phyloP scores from a whole-genome alignment of 2,329 filamentous ascomycete genomes.

The Calycina marina region DNA sequence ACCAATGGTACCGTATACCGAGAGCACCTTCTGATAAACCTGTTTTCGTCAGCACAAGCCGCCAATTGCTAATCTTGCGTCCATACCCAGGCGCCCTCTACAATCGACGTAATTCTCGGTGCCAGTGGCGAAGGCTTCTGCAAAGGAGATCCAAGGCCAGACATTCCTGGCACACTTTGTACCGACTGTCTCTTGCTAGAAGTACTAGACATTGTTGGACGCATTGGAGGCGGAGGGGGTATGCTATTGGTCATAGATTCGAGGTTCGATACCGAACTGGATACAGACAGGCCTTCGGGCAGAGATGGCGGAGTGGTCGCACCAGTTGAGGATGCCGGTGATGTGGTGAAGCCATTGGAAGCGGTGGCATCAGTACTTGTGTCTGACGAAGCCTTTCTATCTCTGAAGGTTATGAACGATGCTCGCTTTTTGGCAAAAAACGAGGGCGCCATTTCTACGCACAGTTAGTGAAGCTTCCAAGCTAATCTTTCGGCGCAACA shows the following conservation, averaged over 20 bases:
- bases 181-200: background rate
- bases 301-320: background rate
- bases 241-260: constrained; percentile 38
- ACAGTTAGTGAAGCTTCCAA: too few species aligned
- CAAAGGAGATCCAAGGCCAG: constrained; percentile 39
- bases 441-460: background rate
- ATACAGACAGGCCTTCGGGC: constrained; percentile 7
- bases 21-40: constrained; percentile 83
- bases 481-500: too few species aligned
- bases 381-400: background rate
- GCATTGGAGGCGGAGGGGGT: constrained; percentile 27
- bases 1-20: constrained; percentile 69
- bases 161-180: constrained; percentile 49
- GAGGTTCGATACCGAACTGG: constrained; percentile 47
- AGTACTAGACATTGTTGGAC: background rate
- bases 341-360: constrained; percentile 43
- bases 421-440: background rate
- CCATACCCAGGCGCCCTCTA: constrained; percentile 69
- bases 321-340: constrained; percentile 5
- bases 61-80: background rate
- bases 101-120: constrained; percentile 63
- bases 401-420: background rate
- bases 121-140: constrained; percentile 61
- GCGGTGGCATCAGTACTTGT: background rate
- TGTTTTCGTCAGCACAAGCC: constrained; percentile 24